Evolutionary conservation across 108 stramenopile species (phyloP), one percentile per base, ranked within the genome.

Genomic region (Fragilaria crotonensis): DNA sequence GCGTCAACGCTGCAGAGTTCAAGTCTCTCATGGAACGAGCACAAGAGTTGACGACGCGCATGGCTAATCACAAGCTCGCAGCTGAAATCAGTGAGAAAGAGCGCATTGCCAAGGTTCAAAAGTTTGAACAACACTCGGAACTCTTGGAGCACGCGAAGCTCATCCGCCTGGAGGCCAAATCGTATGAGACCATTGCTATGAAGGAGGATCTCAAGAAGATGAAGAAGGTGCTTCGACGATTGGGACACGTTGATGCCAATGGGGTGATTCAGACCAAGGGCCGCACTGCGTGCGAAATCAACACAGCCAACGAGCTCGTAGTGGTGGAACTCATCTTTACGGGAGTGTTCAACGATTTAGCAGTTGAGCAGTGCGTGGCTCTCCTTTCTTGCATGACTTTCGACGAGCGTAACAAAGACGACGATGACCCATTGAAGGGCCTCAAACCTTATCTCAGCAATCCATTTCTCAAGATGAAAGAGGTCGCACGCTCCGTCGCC

Each of bases 211-310:
- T 98, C 65, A 87, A 80, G 33, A 80, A 89, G 45, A 98, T 97
- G 97, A 96, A 96, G 68, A 68, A 83, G 5, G 96, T 98, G 14
- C 75, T 99, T 57, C 89, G 86, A 25, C 75, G 90, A 28, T 82
- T 99, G 23, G 97, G 96, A 17, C 94, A 97, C 67, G 94, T 96
- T 5, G 90, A 96, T 70, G 72, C 76, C 30, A 79, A 92, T 14
- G 95, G 87, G 4, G 95, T 98, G 45, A 93, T 99, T 56, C 91
- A 95, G 65, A 88, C 96, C 19, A 99, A 99, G 68, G 99, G 99
- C 21, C 71, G 97, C 32, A 92, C 95, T n/a, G 97, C 97, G 4
- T 98, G 97, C 60, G 99, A 98, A 73, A 79, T 99, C 63, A 97
- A 96, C 64, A 96, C 97, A 3, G 93, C 92, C 21, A 84, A 98